Conservation (phyloP, 2,329 filamentous ascomycete genomes). For the Botryotinia narcissicola region DNA sequence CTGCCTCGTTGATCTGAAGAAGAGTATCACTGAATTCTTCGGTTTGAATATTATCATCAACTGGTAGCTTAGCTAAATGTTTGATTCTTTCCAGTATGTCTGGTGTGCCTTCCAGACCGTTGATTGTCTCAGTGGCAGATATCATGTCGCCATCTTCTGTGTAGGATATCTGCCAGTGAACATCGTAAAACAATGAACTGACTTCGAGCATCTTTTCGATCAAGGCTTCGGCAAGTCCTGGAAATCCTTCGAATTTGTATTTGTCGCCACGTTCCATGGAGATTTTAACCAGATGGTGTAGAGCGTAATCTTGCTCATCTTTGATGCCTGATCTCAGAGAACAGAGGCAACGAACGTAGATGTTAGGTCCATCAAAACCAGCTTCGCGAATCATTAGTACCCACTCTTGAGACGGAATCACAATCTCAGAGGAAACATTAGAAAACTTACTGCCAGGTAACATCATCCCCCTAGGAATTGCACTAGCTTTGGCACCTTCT, state of each 20-base stretch:
- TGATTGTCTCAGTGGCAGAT: conserved; percentile 53
- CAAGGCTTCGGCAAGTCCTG: conserved; percentile 81
- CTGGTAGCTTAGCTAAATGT: conserved; percentile 57
- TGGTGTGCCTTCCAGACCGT: conserved; percentile 64
- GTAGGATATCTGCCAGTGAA: conserved; percentile 79
- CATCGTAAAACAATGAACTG: conserved; percentile 74
- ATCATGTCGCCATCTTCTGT: conserved; percentile 53
- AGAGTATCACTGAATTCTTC: conserved; percentile 68
- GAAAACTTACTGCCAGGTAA: conserved; percentile 58
- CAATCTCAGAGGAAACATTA: conserved; percentile 20
- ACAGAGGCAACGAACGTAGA: conserved; percentile 84
- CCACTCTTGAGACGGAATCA: background rate
- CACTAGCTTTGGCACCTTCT: conserved; percentile 40
- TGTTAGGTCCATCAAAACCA: conserved; percentile 76
- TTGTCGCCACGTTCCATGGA: conserved; percentile 93
- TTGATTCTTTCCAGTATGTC: conserved; percentile 72
- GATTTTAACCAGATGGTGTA: conserved; percentile 93
- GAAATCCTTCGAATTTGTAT: conserved; percentile 91
- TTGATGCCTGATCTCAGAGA: conserved; percentile 76
- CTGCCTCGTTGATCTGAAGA: conserved; percentile 78
- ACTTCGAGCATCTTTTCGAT: conserved; percentile 81
- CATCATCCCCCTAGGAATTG: conserved; percentile 52
- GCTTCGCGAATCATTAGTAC: conserved; percentile 33
- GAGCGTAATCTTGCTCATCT: conserved; percentile 84
- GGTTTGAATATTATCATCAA: conserved; percentile 68